A percentile compares a stretch with the other conserved stretches of the same genome.
Evolutionary conservation across 108 stramenopile genomes (phyloP).

Genomic region (Epithemia pelagica): DNA sequence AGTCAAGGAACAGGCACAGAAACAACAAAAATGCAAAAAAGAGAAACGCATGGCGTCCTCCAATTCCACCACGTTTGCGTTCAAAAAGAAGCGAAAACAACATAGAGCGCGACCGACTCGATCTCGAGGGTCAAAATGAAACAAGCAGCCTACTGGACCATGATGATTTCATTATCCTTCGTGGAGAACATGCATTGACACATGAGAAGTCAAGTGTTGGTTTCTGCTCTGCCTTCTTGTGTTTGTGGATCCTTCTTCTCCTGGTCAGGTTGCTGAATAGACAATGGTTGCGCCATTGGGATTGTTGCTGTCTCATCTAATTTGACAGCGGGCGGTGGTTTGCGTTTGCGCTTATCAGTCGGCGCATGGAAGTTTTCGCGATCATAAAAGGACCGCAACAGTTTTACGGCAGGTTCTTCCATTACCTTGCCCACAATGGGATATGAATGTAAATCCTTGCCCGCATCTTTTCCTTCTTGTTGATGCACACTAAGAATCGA

Average conservation of each 20-base stretch:
- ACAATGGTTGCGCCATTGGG: background rate
- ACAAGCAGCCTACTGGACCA: background rate
- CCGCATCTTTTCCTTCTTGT: constrained; percentile 8
- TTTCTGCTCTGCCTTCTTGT: constrained; percentile 6
- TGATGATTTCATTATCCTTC: background rate
- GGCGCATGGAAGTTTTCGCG: constrained; percentile 84
- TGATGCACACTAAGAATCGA: constrained; percentile 60
- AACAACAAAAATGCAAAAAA: constrained; percentile 34
- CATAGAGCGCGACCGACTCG: constrained; percentile 21
- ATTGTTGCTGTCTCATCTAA: background rate
- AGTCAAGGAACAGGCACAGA: constrained; percentile 14
- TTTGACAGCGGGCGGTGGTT: constrained; percentile 8
- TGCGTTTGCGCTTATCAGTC: constrained; percentile 58
- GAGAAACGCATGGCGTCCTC: background rate
- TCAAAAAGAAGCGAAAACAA: constrained; percentile 28
- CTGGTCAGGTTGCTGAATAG: background rate
- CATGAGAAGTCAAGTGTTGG: background rate
- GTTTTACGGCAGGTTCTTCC: constrained; percentile 55
- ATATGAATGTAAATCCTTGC: constrained; percentile 25
- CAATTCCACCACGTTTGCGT: constrained; percentile 1
- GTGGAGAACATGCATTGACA: too few species aligned
- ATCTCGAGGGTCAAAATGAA: constrained; percentile 2
- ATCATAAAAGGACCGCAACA: constrained; percentile 78
- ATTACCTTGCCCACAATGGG: constrained; percentile 48
- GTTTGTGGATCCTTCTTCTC: background rate